Evolutionary conservation across 2,329 filamentous ascomycete species (phyloP), one percentile per base, ranked within the genome.

Genomic region (Botrytis aclada): DNA sequence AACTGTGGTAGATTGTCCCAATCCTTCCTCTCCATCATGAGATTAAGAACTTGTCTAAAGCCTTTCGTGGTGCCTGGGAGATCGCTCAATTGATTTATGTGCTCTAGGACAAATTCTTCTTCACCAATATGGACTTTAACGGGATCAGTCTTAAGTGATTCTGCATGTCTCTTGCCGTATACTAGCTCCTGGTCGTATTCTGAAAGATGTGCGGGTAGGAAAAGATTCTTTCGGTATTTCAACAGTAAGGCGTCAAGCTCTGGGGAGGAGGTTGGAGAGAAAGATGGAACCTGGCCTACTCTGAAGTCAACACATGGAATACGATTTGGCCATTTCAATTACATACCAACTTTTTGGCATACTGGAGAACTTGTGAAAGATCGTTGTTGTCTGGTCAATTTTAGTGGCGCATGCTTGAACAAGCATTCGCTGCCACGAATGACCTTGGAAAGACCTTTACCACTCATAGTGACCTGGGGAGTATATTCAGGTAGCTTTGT

Each of bases 131-230:
- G 86, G 75, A 90, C 86, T 74, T 84, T 83, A 74, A 90, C 84
- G 54, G 88, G 87, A 79, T 90, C 87, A 51, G 83, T 81, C 74
- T 86, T 82, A 58, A 92, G 85, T 73, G 81, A 81, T 75, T 84
- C 81, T 75, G 83, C 82, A 80, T 85, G 83, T 74, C 84, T 84
- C 22, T 79, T 75, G 73, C 83, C 82, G 82, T 85, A 86, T 77
- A 92, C 81, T 74, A 87, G 84, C 76, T 86, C 83, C 77, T 84
- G 86, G 81, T 91, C 86, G 69, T 82, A 81, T 41, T 79, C 73
- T 34, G 85, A 84, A 41, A 93, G 86, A 79, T 89, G 87, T 45
- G 85, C 82, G n/a, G 89, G 89, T 60, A 92, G 82, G 79, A 92
- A 87, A 80, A 90, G 85, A 76, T 87, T 86, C 63, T 85, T 82